Evolutionary conservation across 148 eudicot species (phyloP).

Genomic region (Rheum nobile): DNA sequence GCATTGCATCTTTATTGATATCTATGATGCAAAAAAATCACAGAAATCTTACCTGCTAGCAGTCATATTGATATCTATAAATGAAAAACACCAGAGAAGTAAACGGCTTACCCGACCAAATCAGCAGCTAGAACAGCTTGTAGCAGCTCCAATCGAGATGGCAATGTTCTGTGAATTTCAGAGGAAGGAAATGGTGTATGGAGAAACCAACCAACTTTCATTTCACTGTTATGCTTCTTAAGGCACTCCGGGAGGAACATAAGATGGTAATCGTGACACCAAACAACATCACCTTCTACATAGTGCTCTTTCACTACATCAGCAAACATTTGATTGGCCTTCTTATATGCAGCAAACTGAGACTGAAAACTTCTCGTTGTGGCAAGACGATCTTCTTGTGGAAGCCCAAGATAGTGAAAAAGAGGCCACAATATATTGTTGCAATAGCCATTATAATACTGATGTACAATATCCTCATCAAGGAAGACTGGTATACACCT

Average conservation of each 20-base stretch:
- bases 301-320: conserved; percentile 73
- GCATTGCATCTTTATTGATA: neutral
- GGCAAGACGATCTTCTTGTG: conserved; percentile 92
- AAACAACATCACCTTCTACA: conserved; percentile 84
- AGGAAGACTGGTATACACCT: conserved; percentile 93
- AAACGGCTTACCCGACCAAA: conserved; percentile 63
- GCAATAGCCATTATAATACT: conserved; percentile 91
- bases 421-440: conserved; percentile 93
- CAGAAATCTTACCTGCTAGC: neutral
- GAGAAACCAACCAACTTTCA: conserved; percentile 97
- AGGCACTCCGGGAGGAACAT: conserved; percentile 87
- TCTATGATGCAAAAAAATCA: neutral
- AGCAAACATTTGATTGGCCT: conserved; percentile 94
- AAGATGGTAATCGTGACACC: conserved; percentile 97
- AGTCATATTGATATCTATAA: neutral
- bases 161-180: conserved; percentile 85
- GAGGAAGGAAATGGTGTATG: conserved; percentile 95
- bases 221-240: conserved; percentile 46
- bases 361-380: conserved; percentile 93
- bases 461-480: conserved; percentile 85
- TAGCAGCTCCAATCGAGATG: conserved; percentile 73
- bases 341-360: conserved; percentile 79
- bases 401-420: conserved; percentile 92
- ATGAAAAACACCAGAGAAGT: neutral
- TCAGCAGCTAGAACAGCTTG: conserved; percentile 80